phyloP scores from a whole-genome alignment of 306 rosid genomes.

The Pyrus pyrifolia region DNA sequence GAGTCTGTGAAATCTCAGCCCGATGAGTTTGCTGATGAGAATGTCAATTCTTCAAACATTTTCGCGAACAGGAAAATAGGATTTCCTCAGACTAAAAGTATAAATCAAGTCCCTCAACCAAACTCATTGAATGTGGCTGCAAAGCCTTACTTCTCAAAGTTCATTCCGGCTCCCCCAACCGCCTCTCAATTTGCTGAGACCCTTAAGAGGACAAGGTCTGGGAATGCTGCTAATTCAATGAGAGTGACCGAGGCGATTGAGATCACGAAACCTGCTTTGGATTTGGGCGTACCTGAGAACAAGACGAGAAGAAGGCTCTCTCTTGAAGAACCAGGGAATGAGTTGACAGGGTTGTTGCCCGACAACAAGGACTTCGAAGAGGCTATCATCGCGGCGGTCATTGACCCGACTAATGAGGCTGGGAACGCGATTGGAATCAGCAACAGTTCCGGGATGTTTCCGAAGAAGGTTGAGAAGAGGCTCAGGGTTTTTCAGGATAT shows the following conservation, averaged over 20 bases:
- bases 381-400: conserved; percentile 69
- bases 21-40: conserved; percentile 71
- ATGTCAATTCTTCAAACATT: conserved; percentile 42
- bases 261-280: conserved; percentile 20
- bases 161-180: conserved; percentile 15
- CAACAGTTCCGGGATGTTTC: conserved; percentile 7
- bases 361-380: conserved; percentile 83
- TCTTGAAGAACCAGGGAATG: conserved; percentile 32
- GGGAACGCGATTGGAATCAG: conserved; percentile 13
- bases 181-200: conserved; percentile 49
- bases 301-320: conserved; percentile 63
- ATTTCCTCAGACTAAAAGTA: conserved; percentile 18
- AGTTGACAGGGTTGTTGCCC: conserved; percentile 47
- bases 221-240: conserved; percentile 53
- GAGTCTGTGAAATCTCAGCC: conserved; percentile 17
- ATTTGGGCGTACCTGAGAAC: conserved; percentile 38
- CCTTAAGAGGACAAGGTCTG: conserved; percentile 88
- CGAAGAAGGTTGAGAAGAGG: conserved; percentile 68
- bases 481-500: conserved; percentile 86
- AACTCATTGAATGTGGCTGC: conserved; percentile 74
- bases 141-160: conserved; percentile 64
- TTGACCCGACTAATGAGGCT: conserved; percentile 41
- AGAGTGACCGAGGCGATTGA: conserved; percentile 27
- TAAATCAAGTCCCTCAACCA: conserved; percentile 16
- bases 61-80: conserved; percentile 8